Evolutionary conservation across 208 protist species (phyloP), one percentile per base, ranked within the genome.

Genomic region (Leishmania braziliensis): DNA sequence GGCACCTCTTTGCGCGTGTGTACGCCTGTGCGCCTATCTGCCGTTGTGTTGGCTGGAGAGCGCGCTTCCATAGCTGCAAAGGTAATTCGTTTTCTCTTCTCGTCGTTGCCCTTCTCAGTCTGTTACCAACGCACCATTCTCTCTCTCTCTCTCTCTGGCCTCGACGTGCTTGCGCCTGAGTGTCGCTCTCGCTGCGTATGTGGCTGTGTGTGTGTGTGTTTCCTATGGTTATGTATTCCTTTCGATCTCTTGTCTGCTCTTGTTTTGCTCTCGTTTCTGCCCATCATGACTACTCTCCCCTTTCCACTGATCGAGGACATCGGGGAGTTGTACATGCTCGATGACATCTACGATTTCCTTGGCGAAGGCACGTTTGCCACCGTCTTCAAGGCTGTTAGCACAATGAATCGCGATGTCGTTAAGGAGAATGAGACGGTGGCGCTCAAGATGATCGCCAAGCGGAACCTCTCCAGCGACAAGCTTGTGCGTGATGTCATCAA

Each of bases 281-380:
- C 18, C 53, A 29, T 51, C 48, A 81, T 88, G 69, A 79, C 70
- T 0, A 18, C 53, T 3, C 43, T 96, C 71, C 95, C 95, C 4
- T 96, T 97, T 68, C 86, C 84, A 12, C 58, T 82, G 54, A 81
- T 91, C 62, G 80, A 89, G 16, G 88, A 89, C 76, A 91, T 97
- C 26, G 81, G 87, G 54, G 77, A 87, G 58, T 84, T 86, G 68
- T 97, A 96, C 79, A 58, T 90, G 75, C 89, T 79, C 12, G 95
- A 97, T 71, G 90, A 96, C 63, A 94, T 95, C 72, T 93, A 89
- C 75, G 95, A 97, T 84, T 95, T 96, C 62, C 82, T 97, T 33
- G 93, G 93, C 18, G 84, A 94, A 51, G 95, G 95, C 48, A 95
- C 91, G 26, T 96, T 94, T 73, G 95, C 95, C 0, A 89, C 92